These are phyloP conservation scores for Acacia confusa DNA, from an alignment of 306 rosid genomes.

Conservation along the genomic window DNA sequence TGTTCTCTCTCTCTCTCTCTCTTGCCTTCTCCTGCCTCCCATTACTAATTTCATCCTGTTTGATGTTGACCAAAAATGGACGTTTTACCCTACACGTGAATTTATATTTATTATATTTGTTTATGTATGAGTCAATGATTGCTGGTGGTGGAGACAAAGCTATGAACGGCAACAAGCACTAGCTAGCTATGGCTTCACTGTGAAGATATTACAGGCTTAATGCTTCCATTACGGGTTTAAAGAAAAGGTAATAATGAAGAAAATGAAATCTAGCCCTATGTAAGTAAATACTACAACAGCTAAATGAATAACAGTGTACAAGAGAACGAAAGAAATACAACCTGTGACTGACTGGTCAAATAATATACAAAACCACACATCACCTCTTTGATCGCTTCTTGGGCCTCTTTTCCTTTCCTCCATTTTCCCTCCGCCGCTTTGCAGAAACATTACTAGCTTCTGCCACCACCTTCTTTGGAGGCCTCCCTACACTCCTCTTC, in stretches of 20 bases:
- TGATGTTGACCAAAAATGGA: background rate
- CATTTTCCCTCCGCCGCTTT: conserved; percentile 67
- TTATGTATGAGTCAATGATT: too few relatives aligned
- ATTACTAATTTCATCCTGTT: background rate
- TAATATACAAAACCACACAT: conserved; percentile 26
- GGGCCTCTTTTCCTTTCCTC: conserved; percentile 52
- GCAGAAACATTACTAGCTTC: conserved; percentile 35
- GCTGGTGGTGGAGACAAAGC: background rate
- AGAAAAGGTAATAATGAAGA: background rate
- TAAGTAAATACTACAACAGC: conserved; percentile 22
- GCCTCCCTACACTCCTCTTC: conserved; percentile 77
- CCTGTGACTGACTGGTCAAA: conserved; percentile 15
- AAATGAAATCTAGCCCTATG: background rate
- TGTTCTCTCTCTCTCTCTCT: too few relatives aligned
- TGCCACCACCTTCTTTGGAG: conserved; percentile 58
- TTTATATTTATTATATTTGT: too few relatives aligned
- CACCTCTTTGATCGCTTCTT: conserved; percentile 65
- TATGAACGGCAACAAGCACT: background rate
- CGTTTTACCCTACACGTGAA: too few relatives aligned
- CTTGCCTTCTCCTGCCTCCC: background rate
- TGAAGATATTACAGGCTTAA: background rate
- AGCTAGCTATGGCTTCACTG: background rate
- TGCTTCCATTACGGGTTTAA: background rate
- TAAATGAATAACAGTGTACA: conserved; percentile 35
- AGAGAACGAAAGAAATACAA: background rate